A percentile compares a stretch with the other conserved stretches of the same genome.
Evolutionary conservation across 2,329 filamentous ascomycete genomes (phyloP).

Genomic region (Cyphellophora europaea): DNA sequence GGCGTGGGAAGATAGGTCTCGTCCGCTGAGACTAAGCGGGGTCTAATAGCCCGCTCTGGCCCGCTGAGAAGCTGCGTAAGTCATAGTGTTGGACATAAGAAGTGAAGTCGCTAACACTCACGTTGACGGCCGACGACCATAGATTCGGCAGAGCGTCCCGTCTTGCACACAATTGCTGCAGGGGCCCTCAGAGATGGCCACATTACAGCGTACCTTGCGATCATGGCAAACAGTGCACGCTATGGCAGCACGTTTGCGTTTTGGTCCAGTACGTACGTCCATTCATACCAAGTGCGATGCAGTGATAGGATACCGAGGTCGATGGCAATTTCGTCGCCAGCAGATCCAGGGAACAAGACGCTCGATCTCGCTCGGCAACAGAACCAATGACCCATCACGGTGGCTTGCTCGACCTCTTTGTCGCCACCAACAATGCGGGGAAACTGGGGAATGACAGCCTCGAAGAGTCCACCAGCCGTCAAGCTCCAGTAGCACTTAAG

Average conservation of each 20-base stretch:
- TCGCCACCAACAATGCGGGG: too few species aligned
- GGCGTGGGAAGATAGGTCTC: slow-evolving; percentile 7
- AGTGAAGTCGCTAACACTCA: slow-evolving; percentile 3
- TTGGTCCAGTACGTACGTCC: too few species aligned
- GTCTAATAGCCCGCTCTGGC: slow-evolving; percentile 4
- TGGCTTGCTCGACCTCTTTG: too few species aligned
- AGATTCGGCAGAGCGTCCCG: slow-evolving; percentile 8
- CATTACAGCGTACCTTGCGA: slow-evolving; percentile 24
- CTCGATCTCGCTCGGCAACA: too few species aligned
- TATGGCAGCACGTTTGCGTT: slow-evolving; percentile 21
- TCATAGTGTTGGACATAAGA: neutral
- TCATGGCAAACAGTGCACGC: slow-evolving; percentile 26
- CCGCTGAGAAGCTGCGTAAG: slow-evolving; percentile 1
- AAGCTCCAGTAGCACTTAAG: too few species aligned
- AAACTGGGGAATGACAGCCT: too few species aligned
- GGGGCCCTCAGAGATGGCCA: slow-evolving; percentile 26
- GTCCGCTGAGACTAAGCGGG: neutral
- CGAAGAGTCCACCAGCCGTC: too few species aligned
- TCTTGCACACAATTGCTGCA: slow-evolving; percentile 39
- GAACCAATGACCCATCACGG: too few species aligned
- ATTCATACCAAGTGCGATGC: too few species aligned
- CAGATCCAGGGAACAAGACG: too few species aligned
- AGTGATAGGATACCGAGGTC: too few species aligned
- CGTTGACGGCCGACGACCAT: slow-evolving; percentile 6
- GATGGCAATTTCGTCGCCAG: too few species aligned